Base-by-base conservation (phyloP, 2,329 filamentous ascomycete genomes). In the Berkeleyomyces basicola region DNA sequence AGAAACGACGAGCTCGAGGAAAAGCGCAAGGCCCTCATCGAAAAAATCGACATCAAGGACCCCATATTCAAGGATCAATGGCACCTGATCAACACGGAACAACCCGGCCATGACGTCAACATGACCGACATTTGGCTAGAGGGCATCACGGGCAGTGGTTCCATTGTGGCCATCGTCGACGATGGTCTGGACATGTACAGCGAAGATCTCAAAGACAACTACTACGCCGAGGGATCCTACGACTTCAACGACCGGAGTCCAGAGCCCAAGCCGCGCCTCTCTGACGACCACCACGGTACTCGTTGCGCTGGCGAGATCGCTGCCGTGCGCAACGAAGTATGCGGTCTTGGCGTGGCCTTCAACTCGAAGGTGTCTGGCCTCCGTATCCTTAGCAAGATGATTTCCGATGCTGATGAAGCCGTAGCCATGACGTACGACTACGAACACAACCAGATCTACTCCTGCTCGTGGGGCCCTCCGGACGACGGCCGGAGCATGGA, bases 151-250 rank as follows among this genome's bases (percentile, higher is more conserved):
- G 93, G 93, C 61, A 83, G 89, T 69, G 92, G 92, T 65, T 82
- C 87, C 16, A 96, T 89, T 0, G 90, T 95, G 1, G 92, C 92
- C 62, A 93, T 99, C 68, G 88, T 99, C 3, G 93, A 99, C 70
- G 93, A 99, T 73, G 93, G 93, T 0, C 74, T 99, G 67, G 93
- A 99, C 70, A 93, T 99, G 86, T 83, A 95, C 75, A 97, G 91
- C 76, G 81, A 89, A 36, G 93, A 99, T 71, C 76, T 99, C 55
- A 91, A 88, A 72, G 86, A 84, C 68, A 99, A 99, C 72, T 99
- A 96, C 75, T 97, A 92, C 71, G 87, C 90, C 1, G 83, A 84
- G 63, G 93, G 93, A 36, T 97, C 92, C 2, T 96, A 87, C 74
- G 93, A 99, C 74, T 99, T 95, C 77, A 99, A 99, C 73, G 90